A percentile compares a stretch with the other conserved stretches of the same genome.
These are phyloP conservation scores for Cantharellus cinnabarinus DNA, from an alignment of 768 basidiomycete genomes.

Conservation along the genomic window DNA sequence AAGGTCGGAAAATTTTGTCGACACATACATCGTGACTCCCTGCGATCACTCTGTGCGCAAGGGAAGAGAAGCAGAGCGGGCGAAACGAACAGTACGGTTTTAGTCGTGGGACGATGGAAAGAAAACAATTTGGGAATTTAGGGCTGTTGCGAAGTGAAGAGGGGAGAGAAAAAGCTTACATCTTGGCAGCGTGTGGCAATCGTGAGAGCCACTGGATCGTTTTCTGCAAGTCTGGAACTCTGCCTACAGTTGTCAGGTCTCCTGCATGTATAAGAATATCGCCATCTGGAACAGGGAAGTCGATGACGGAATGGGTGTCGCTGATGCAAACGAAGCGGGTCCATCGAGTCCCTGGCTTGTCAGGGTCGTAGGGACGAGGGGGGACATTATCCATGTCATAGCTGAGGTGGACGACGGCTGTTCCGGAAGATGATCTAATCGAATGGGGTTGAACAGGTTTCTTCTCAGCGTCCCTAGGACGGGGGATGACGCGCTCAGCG, in stretches of 20 bases:
- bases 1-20: neutral
- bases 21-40: conserved; percentile 7
- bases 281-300: conserved; percentile 10
- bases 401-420: neutral
- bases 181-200: conserved; percentile 5
- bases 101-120: too few species aligned
- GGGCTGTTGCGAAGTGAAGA: neutral
- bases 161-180: conserved; percentile 3
- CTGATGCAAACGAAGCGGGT: conserved; percentile 11
- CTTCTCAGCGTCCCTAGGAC: neutral
- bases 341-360: neutral
- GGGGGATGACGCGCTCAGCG: neutral
- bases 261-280: conserved; percentile 11
- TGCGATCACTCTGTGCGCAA: conserved; percentile 6
- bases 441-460: neutral
- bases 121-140: too few species aligned
- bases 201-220: conserved; percentile 4
- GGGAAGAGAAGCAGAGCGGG: neutral
- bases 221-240: neutral
- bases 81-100: neutral
- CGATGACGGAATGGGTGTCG: conserved; percentile 9
- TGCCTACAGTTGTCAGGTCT: conserved; percentile 7
- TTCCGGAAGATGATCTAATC: neutral
- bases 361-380: conserved; percentile 8
- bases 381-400: conserved; percentile 11